phyloP scores from a whole-genome alignment of 208 protist species.

The Trypanosoma melophagium region DNA sequence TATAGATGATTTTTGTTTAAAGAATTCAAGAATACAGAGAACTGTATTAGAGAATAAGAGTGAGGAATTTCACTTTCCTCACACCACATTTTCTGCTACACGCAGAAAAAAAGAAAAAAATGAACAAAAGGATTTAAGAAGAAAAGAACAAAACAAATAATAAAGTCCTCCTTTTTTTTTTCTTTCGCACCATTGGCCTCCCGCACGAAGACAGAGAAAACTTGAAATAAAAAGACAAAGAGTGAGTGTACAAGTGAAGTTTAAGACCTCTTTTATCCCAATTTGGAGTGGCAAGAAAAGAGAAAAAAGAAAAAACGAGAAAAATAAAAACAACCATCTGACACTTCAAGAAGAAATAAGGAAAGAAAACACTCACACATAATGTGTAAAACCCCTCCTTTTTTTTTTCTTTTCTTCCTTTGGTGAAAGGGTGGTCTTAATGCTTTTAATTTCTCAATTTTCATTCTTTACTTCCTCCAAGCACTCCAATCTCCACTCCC shows the following conservation, averaged over 20 bases:
- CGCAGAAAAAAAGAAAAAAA: no score
- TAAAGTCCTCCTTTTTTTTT: constrained; percentile 10
- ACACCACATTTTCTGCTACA: no score
- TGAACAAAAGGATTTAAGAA: neutral
- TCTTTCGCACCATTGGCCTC: neutral
- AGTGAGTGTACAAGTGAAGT: neutral
- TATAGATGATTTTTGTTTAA: no score
- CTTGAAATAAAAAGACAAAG: neutral
- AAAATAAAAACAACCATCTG: constrained; percentile 14
- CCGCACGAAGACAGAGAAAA: neutral
- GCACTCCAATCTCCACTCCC: neutral
- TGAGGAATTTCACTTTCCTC: no score
- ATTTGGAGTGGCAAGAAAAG: neutral
- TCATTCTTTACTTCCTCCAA: neutral
- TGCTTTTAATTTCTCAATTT: neutral
- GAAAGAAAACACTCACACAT: neutral
- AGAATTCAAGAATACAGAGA: no score
- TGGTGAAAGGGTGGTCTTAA: no score
- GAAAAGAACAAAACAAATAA: constrained; percentile 27
- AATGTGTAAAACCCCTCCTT: no score
- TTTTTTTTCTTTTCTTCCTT: no score
- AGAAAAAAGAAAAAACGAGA: neutral
- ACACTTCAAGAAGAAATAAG: constrained; percentile 3
- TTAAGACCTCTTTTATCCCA: neutral
- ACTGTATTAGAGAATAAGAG: no score